These are phyloP conservation scores for Thelephora ganbajun DNA, from an alignment of 768 basidiomycete genomes.

Conservation along the genomic window DNA sequence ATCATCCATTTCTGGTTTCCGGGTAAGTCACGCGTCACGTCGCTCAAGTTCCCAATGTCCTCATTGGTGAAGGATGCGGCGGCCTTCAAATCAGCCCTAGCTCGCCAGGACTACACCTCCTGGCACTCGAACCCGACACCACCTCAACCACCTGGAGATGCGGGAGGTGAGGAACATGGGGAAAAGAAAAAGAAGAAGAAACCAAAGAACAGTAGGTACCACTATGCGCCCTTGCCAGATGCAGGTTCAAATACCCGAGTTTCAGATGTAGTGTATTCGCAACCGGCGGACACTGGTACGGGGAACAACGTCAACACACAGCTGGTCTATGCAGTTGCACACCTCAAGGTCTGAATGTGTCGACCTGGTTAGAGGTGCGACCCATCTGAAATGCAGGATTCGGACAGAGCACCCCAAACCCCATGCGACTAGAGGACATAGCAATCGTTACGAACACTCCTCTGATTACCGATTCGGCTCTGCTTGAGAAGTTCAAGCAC, in stretches of 20 bases:
- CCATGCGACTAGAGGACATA: slow-evolving; percentile 80
- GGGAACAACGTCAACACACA: slow-evolving; percentile 79
- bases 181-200: slow-evolving; percentile 39
- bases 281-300: slow-evolving; percentile 75
- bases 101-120: slow-evolving; percentile 54
- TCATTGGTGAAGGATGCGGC: slow-evolving; percentile 57
- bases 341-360: slow-evolving; percentile 48
- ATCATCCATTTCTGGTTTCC: neutral
- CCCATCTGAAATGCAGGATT: slow-evolving; percentile 19
- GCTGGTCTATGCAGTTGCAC: slow-evolving; percentile 69
- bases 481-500: slow-evolving; percentile 68
- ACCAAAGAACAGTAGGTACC: slow-evolving; percentile 47
- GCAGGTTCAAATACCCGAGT: slow-evolving; percentile 5
- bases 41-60: slow-evolving; percentile 21
- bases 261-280: slow-evolving; percentile 68
- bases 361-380: neutral
- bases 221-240: slow-evolving; percentile 2
- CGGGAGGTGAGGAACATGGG: slow-evolving; percentile 16
- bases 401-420: slow-evolving; percentile 41
- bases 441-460: slow-evolving; percentile 72
- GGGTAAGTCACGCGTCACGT: slow-evolving; percentile 1
- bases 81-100: slow-evolving; percentile 50
- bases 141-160: slow-evolving; percentile 16
- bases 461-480: slow-evolving; percentile 50
- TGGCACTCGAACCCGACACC: slow-evolving; percentile 59